phyloP scores from a whole-genome alignment of 768 basidiomycete genomes.

The Wakefieldia striispora region DNA sequence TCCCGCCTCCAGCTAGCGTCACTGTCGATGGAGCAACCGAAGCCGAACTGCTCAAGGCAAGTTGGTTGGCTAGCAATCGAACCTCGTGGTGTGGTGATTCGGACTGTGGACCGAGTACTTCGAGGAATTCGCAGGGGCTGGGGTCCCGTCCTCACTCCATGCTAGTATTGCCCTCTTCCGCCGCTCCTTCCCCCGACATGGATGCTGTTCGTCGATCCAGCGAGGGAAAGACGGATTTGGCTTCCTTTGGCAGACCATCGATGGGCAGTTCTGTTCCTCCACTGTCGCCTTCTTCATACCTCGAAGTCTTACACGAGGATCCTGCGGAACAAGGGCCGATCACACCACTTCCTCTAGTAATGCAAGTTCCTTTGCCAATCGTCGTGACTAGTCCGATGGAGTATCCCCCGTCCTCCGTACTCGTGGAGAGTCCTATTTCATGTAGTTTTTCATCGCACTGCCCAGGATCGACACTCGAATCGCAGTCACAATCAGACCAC shows the following conservation, averaged over 20 bases:
- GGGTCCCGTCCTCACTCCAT: neutral
- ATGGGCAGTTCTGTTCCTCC: slow-evolving; percentile 20
- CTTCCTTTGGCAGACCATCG: slow-evolving; percentile 18
- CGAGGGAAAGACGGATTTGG: slow-evolving; percentile 15
- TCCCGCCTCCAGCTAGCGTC: slow-evolving; percentile 30
- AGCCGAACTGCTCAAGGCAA: slow-evolving; percentile 51
- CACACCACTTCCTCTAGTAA: slow-evolving; percentile 9
- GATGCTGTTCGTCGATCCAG: slow-evolving; percentile 2
- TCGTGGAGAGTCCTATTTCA: slow-evolving; percentile 27
- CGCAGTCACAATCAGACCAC: slow-evolving; percentile 14
- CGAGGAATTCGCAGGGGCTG: neutral
- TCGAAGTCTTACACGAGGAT: slow-evolving; percentile 32
- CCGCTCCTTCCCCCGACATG: neutral
- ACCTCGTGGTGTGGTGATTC: slow-evolving; percentile 26
- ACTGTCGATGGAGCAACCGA: slow-evolving; percentile 34
- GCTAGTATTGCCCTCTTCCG: neutral
- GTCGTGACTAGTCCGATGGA: slow-evolving; percentile 20
- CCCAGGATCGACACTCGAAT: slow-evolving; percentile 12
- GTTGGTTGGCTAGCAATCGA: slow-evolving; percentile 48
- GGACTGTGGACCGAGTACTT: slow-evolving; percentile 1
- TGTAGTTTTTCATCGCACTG: slow-evolving; percentile 22
- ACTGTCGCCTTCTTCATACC: slow-evolving; percentile 23
- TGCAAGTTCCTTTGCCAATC: slow-evolving; percentile 4
- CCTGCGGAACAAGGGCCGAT: slow-evolving; percentile 20
- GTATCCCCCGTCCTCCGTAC: neutral